phyloP scores from a whole-genome alignment of 305 asterid species.

The Plantago coronopus region DNA sequence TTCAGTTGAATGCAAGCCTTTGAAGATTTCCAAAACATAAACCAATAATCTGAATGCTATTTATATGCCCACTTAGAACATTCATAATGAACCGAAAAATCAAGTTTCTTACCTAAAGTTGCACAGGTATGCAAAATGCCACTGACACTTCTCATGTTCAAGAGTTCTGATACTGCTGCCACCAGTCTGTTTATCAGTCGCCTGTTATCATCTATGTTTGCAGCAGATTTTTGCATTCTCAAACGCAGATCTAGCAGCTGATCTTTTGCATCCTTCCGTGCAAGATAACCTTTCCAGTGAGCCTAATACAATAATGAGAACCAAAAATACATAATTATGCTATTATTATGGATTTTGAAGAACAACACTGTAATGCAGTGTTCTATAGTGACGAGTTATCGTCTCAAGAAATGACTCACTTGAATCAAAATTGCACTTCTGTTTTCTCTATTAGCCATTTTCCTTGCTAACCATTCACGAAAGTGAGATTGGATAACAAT shows the following conservation, averaged over 20 bases:
- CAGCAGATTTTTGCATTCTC: constrained; percentile 84
- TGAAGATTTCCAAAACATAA: too few relatives aligned
- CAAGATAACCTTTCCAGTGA: constrained; percentile 87
- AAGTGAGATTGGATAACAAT: constrained; percentile 63
- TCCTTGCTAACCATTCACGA: constrained; percentile 65
- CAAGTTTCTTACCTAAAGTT: constrained; percentile 58
- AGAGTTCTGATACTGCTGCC: constrained; percentile 81
- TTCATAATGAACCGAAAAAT: background rate
- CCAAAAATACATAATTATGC: background rate
- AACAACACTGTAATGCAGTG: background rate
- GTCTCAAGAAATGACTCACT: constrained; percentile 40
- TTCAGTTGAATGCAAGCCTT: too few relatives aligned
- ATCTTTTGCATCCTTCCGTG: constrained; percentile 63
- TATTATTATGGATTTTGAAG: background rate
- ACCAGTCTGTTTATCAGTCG: constrained; percentile 86
- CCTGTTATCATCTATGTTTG: constrained; percentile 76
- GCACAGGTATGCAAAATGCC: constrained; percentile 87
- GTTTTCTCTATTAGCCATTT: constrained; percentile 41
- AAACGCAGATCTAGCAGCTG: constrained; percentile 63
- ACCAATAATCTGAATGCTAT: background rate
- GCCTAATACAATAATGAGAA: constrained; percentile 38
- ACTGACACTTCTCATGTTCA: constrained; percentile 73
- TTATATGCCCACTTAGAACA: background rate
- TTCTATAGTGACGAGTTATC: background rate
- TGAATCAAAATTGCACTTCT: constrained; percentile 57